Evolutionary conservation across 257 asterid species (phyloP).

Genomic region (Solanum chiquidenum): DNA sequence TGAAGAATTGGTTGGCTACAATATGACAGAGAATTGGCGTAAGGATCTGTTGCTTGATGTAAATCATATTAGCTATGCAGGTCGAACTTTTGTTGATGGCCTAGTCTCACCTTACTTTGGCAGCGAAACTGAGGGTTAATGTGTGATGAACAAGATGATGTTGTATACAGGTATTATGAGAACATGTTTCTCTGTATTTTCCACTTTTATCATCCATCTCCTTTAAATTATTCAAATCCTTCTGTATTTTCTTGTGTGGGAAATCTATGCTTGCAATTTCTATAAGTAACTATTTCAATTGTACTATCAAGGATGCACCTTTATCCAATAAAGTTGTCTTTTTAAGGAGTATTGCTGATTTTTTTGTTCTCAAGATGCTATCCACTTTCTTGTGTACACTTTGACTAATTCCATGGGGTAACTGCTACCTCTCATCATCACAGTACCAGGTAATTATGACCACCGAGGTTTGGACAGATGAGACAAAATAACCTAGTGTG

Average conservation of each 20-base stretch:
- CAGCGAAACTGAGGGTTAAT: background rate
- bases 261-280: background rate
- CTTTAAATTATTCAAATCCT: background rate
- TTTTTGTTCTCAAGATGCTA: background rate
- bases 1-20: background rate
- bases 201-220: background rate
- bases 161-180: background rate
- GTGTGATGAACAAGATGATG: background rate
- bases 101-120: slow-evolving; percentile 12
- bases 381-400: background rate
- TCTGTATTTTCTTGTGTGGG: background rate
- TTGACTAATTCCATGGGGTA: too few relatives aligned
- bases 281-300: background rate
- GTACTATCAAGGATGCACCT: background rate
- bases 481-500: too few relatives aligned
- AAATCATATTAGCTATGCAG: background rate
- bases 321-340: background rate
- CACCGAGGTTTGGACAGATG: too few relatives aligned
- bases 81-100: background rate
- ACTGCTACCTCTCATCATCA: too few relatives aligned
- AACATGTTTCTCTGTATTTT: background rate
- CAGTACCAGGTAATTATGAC: too few relatives aligned
- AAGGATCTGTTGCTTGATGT: background rate
- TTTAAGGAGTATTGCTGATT: background rate
- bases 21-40: background rate